Base-by-base conservation (phyloP, 805 yeast species). In the Saturnispora zaruensis region DNA sequence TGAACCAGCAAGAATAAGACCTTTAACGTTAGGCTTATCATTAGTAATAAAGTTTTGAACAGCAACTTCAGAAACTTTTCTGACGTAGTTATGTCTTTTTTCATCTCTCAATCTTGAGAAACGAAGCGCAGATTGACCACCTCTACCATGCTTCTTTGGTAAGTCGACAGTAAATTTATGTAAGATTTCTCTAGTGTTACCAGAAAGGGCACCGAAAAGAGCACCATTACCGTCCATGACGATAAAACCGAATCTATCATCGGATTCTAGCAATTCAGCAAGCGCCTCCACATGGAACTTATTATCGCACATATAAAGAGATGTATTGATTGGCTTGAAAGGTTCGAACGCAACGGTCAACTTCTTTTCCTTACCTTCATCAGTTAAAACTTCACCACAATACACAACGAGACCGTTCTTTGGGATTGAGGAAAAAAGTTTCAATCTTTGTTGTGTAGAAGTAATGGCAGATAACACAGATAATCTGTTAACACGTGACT, bases 41-140 rank as follows among this genome's bases (percentile, higher is more conserved):
- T 76, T 78, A n/a, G 96, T 81, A 59, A 93, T 89, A 71, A 93
- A 93, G 73, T 87, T 87, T 70, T 93, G 99, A 33, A 93, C 98
- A 6, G 99, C 98, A 46, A 82, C 91, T 74, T 93, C 99, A 46
- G 98, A 96, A 44, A 93, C 99, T 66, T 93, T 93, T 72, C 99
- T 81, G 54, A 93, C 95, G 72, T 93, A 93, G 69, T 93, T 93
- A 71, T 93, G 99, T 76, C 99, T 88, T 70, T 93, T 93, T 72
- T 93, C 99, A 61, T 93, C 99, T 79, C 99, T 86, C 69, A 93
- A 78, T 78, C 99, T 90, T 24, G 97, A 84, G 76, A 93, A 93
- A 87, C 99, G 98, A 60, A 93, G 67, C 42, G 99, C 99, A 55
- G 99, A 93, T 75, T 93, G 99, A 84, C 99, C 99, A 86, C 99